phyloP scores from a whole-genome alignment of 331 rosid species.

The Quercus phellos region DNA sequence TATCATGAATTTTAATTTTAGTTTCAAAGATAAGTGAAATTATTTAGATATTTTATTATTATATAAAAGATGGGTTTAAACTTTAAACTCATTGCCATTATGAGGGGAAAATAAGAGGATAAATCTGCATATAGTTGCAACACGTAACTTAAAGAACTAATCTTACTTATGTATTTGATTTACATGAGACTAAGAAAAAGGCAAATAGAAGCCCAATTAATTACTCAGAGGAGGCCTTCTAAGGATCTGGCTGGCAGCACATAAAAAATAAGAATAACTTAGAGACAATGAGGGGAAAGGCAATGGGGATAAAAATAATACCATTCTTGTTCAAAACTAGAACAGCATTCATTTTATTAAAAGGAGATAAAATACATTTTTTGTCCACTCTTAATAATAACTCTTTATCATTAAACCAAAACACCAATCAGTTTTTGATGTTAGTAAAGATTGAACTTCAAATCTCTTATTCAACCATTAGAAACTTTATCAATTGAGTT shows the following conservation, averaged over 20 bases:
- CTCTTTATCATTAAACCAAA: too few species aligned
- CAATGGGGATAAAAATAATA: background rate
- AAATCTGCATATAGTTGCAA: background rate
- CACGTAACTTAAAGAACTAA: background rate
- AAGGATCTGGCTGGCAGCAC: too few species aligned
- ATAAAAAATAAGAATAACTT: background rate
- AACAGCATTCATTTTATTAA: too few species aligned
- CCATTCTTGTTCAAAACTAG: too few species aligned
- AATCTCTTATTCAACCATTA: too few species aligned
- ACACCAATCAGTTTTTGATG: accelerated
- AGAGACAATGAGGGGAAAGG: background rate
- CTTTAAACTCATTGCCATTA: background rate
- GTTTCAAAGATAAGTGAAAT: too few species aligned
- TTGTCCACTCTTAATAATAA: accelerated
- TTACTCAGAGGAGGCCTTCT: too few species aligned
- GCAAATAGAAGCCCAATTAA: too few species aligned
- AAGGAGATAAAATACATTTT: too few species aligned
- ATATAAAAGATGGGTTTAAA: background rate
- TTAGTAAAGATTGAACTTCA: too few species aligned
- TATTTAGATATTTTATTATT: background rate
- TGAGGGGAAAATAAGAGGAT: background rate
- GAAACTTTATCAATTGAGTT: accelerated
- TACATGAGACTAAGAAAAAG: background rate
- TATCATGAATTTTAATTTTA: too few species aligned
- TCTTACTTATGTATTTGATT: background rate